Evolutionary conservation across 2,329 filamentous ascomycete species (phyloP).

Genomic region (Zopfia rhizophila): DNA sequence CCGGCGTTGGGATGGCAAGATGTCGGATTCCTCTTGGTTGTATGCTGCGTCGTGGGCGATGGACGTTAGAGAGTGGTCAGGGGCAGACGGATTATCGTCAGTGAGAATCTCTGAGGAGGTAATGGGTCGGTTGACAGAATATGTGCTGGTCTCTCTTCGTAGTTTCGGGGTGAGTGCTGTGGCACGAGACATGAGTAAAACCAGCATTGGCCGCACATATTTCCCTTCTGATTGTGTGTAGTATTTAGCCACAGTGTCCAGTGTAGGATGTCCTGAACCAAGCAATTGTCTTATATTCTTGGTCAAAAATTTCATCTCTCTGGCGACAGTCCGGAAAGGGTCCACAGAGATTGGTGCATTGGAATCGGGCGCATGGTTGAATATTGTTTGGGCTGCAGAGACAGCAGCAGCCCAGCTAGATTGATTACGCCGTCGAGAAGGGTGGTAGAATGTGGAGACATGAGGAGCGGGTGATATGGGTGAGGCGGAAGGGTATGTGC

Average conservation of each 20-base stretch:
- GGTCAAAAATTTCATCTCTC: conserved; percentile 95
- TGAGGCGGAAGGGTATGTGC: conserved; percentile 29
- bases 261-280: conserved; percentile 90
- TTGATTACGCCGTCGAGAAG: conserved; percentile 58
- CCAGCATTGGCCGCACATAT: conserved; percentile 92
- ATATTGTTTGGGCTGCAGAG: conserved; percentile 73
- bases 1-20: conserved; percentile 91
- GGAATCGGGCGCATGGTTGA: conserved; percentile 68
- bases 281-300: conserved; percentile 94
- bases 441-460: conserved; percentile 46
- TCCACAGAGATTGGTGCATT: conserved; percentile 80
- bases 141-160: conserved; percentile 38
- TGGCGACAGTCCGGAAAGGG: conserved; percentile 87
- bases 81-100: conserved; percentile 80
- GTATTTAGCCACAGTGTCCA: conserved; percentile 97
- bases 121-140: conserved; percentile 67
- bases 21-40: conserved; percentile 66
- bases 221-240: conserved; percentile 98
- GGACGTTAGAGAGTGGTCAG: conserved; percentile 64
- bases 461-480: conserved; percentile 26
- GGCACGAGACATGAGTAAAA: conserved; percentile 94
- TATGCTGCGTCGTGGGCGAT: conserved; percentile 59
- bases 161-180: conserved; percentile 79
- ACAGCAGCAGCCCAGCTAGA: conserved; percentile 83
- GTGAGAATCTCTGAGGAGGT: conserved; percentile 71